phyloP scores from a whole-genome alignment of 2,329 filamentous ascomycete genomes.

The Pestalotiopsis fici region DNA sequence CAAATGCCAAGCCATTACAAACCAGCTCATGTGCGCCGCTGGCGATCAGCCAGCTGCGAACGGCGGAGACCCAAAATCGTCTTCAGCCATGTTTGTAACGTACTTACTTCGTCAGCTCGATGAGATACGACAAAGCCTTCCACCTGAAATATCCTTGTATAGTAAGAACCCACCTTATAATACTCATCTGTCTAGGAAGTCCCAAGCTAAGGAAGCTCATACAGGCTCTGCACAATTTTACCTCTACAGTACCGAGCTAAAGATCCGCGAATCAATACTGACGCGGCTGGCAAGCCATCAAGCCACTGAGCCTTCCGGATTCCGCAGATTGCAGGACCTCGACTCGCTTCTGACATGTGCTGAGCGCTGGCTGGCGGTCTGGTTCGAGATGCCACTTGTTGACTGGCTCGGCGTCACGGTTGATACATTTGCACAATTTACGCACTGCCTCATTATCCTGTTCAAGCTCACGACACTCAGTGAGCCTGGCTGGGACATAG shows the following conservation, averaged over 20 bases:
- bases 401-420: constrained; percentile 20
- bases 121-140: not conserved
- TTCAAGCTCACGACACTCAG: constrained; percentile 23
- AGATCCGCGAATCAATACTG: constrained; percentile 17
- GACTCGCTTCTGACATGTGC: constrained; percentile 15
- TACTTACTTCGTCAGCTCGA: too few species aligned
- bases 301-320: not conserved
- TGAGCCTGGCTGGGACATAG: constrained; percentile 23
- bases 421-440: constrained; percentile 23
- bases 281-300: constrained; percentile 2
- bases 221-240: constrained; percentile 20
- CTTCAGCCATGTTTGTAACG: constrained; percentile 4
- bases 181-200: too few species aligned
- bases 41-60: not conserved
- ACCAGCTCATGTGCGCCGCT: constrained; percentile 18
- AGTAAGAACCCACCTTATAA: not conserved
- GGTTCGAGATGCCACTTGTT: constrained; percentile 14
- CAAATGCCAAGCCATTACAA: constrained; percentile 24
- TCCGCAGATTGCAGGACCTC: constrained; percentile 21
- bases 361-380: constrained; percentile 18
- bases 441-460: constrained; percentile 22
- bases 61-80: constrained; percentile 5
- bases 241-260: constrained; percentile 19
- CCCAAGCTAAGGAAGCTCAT: too few species aligned
- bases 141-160: not conserved